A percentile compares a stretch with the other conserved stretches of the same genome.
phyloP scores from a whole-genome alignment of 179 eudicot genomes.

The Actinidia arguta region DNA sequence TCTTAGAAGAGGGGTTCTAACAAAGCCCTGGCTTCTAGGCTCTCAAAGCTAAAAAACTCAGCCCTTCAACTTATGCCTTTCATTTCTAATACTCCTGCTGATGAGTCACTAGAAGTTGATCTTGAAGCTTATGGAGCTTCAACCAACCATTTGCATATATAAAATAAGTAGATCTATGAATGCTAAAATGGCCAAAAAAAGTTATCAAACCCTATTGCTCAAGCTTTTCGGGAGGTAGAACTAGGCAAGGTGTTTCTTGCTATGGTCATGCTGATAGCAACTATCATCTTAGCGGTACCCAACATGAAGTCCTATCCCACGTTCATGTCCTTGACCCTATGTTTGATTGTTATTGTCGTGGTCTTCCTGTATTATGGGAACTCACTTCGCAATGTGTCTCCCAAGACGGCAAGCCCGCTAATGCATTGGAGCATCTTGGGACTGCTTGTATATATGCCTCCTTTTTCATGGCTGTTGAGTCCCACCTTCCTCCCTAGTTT shows the following conservation, averaged over 20 bases:
- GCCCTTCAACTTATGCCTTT: too few relatives aligned
- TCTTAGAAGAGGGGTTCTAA: too few relatives aligned
- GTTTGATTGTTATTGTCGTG: neutral
- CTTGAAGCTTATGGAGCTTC: too few relatives aligned
- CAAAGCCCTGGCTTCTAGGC: too few relatives aligned
- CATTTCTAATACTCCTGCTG: too few relatives aligned
- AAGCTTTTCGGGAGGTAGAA: neutral
- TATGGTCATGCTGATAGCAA: neutral
- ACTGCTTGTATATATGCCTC: neutral
- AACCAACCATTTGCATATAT: too few relatives aligned
- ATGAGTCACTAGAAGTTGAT: too few relatives aligned
- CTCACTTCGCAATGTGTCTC: neutral
- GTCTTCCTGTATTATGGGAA: neutral
- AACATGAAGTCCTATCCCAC: neutral
- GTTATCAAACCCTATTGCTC: neutral
- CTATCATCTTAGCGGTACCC: neutral
- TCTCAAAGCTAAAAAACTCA: too few relatives aligned
- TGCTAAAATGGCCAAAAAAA: too few relatives aligned
- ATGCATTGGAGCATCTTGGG: neutral
- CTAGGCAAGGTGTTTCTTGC: neutral
- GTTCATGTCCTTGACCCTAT: neutral
- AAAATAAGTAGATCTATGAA: too few relatives aligned
- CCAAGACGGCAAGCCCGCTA: neutral
- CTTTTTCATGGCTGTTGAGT: neutral
- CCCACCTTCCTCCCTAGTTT: neutral